Base-by-base conservation (phyloP, 805 yeast species). In the Myxozyma neotropica region DNA sequence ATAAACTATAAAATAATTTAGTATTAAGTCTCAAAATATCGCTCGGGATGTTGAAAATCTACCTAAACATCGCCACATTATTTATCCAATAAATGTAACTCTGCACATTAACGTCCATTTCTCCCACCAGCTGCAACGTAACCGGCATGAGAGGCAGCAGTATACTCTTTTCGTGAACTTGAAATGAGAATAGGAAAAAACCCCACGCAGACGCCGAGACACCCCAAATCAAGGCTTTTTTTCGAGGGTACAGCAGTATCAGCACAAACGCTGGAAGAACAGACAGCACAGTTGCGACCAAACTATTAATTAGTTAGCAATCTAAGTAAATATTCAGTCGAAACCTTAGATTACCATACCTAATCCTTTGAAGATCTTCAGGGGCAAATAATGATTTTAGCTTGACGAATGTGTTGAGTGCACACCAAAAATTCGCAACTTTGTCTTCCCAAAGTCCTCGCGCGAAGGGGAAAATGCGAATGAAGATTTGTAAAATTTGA, bases 391-490 rank as follows among this genome's bases (percentile, higher is more conserved):
- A 51, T 3, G 74, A 68, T 64, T 82, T 84, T 69, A 89, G 86
- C 71, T 93, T 93, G 70, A 92, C 72, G 10, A 90, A 63, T 0
- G 87, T 77, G 72, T 94, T 94, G 1, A 91, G 77, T n/a, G 96
- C 86, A 73, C 98, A 92, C 99, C 99, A 94, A 69, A 94, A 87
- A 71, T 92, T 94, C 40, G 96, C 96, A 15, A 94, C 98, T 72
- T 94, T 94, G 71, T 94, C 98, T 72, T 94, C 99, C 80, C 95
- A 94, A 6, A 94, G 79, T 0, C 99, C 99, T 70, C 98, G 81
- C 46, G 85, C 82, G 66, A 94, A 93, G 0, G 99, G 99, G 72
- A 94, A 94, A 31, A 93, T 86, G 63, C 98, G 81, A 44, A 73
- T 60, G 1, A 84, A 47, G 2, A 85, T 80, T 70, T 88, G 95